Evolutionary conservation across 192 early-diverging fungal genomes (phyloP), one percentile per base, ranked within the genome.

Genomic region (Funneliformis mosseae): DNA sequence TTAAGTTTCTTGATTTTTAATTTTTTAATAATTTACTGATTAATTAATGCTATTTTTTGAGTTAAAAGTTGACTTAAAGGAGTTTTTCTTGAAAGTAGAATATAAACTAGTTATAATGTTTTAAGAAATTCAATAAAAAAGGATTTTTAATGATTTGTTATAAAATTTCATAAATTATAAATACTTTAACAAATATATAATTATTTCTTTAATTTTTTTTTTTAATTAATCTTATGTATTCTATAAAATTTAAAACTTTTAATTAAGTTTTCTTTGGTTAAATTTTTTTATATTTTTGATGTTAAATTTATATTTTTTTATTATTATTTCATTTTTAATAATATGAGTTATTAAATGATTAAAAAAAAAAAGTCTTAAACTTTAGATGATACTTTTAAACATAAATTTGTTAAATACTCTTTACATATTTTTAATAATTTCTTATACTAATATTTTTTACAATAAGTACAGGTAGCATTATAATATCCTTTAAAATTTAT

Each of bases 71-170:
- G 21, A 45, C 23, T 25, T 50, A 23, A 74, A 45, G 55, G 43
- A 74, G 25, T 38, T 21, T 74, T 50, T 74, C 25, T 74, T 50
- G 43, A 74, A 23, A 9, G 23, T 5, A 28, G 23, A 25, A 23
- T 50, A 74, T 74, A 74, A 50, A 16, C 72, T 50, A 8, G n/a
- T 39, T 4, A 9, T 45, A 74, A 50, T 50, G 33, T 74, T 74
- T 74, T 74, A 23, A 74, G 45, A 25, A 74, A 74, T 28, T 50
- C n/a, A 50, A 74, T 50, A 55, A 74, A 74, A 74, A 74, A 74
- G 46, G n/a, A 74, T 74, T 74, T 5, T 74, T 5, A 50, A 74
- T 74, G 25, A 27, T 55, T 16, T 74, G 16, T 10, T 23, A 74
- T 50, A 23, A 27, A 5, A 74, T 55, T 74, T 12, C 23, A 74